Evolutionary conservation across 441 rosid species (phyloP).

Genomic region (Viola pubescens): DNA sequence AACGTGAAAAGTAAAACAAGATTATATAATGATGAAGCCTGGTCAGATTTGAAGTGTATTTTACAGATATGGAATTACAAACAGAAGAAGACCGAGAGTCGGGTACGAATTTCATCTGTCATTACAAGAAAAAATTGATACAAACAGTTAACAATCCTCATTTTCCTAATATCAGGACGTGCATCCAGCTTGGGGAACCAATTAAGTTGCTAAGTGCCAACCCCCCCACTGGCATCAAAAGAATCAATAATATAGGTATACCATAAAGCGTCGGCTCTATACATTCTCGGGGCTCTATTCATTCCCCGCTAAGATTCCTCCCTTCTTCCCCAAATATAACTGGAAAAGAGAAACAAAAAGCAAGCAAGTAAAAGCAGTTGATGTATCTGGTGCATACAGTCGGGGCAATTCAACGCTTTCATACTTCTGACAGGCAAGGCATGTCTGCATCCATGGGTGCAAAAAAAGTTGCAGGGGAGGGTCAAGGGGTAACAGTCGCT

Average conservation of each 20-base stretch:
- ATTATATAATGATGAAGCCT: too few relatives aligned
- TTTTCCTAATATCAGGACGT: background rate
- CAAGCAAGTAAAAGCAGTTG: conserved; percentile 3
- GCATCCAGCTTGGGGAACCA: background rate
- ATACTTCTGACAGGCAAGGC: background rate
- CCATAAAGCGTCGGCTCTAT: conserved; percentile 16
- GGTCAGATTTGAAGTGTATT: background rate
- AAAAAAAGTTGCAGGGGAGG: conserved; percentile 4
- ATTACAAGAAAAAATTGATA: conserved; percentile 5
- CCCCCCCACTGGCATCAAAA: conserved; percentile 11
- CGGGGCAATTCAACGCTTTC: conserved; percentile 13
- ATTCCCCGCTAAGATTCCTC: conserved; percentile 3
- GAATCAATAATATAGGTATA: conserved; percentile 12
- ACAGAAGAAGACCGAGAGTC: background rate
- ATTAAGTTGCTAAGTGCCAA: background rate
- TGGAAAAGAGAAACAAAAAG: background rate
- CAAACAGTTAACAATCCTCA: conserved; percentile 1
- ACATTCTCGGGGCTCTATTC: conserved; percentile 13
- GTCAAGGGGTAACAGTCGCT: background rate
- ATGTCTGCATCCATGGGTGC: background rate
- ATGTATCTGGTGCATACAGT: conserved; percentile 1
- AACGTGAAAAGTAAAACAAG: too few relatives aligned
- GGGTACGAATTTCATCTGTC: background rate
- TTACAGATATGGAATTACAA: background rate
- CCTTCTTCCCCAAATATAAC: conserved; percentile 8